A percentile compares a stretch with the other conserved stretches of the same genome.
Conservation (phyloP, 1,284 basidiomycete species). For the Tylopilus sp. region DNA sequence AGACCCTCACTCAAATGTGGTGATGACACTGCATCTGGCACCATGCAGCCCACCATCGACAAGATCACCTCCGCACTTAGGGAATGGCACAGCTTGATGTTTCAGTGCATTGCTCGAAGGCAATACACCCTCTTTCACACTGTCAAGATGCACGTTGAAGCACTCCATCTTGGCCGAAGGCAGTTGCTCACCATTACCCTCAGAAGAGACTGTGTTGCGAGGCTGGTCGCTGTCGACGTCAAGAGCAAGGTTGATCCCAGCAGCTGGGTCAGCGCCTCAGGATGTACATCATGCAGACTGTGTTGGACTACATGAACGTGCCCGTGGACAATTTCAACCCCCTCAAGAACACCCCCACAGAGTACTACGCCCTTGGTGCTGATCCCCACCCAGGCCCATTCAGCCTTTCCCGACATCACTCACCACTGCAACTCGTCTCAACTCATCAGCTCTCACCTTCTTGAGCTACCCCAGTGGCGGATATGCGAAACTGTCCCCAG, state of each 20-base stretch:
- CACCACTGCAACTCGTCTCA: slow-evolving; percentile 57
- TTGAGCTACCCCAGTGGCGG: slow-evolving; percentile 14
- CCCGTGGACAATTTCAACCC: slow-evolving; percentile 49
- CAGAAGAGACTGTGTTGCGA: slow-evolving; percentile 84
- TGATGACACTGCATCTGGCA: slow-evolving; percentile 86
- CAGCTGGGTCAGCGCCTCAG: slow-evolving; percentile 85
- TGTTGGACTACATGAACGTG: slow-evolving; percentile 80
- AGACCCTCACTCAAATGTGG: slow-evolving; percentile 91
- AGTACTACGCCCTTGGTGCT: slow-evolving; percentile 53
- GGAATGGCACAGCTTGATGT: slow-evolving; percentile 94
- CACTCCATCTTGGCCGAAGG: slow-evolving; percentile 85
- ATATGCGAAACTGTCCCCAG: slow-evolving; percentile 51
- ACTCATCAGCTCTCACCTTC: slow-evolving; percentile 55
- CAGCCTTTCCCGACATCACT: slow-evolving; percentile 67
- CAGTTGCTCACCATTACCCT: slow-evolving; percentile 87
- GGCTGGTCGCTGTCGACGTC: slow-evolving; percentile 86
- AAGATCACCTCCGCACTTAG: slow-evolving; percentile 95
- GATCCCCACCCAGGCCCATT: slow-evolving; percentile 66
- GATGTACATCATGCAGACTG: slow-evolving; percentile 87
- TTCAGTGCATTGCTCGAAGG: slow-evolving; percentile 85
- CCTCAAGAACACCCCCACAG: slow-evolving; percentile 46
- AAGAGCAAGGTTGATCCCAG: slow-evolving; percentile 76
- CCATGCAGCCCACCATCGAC: slow-evolving; percentile 89
- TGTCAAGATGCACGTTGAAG: slow-evolving; percentile 90
- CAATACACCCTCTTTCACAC: slow-evolving; percentile 90